A percentile compares a stretch with the other conserved stretches of the same genome.
These are phyloP conservation scores for Phragmites australis DNA, from an alignment of 176 grass and related monocot genomes.

Conservation along the genomic window DNA sequence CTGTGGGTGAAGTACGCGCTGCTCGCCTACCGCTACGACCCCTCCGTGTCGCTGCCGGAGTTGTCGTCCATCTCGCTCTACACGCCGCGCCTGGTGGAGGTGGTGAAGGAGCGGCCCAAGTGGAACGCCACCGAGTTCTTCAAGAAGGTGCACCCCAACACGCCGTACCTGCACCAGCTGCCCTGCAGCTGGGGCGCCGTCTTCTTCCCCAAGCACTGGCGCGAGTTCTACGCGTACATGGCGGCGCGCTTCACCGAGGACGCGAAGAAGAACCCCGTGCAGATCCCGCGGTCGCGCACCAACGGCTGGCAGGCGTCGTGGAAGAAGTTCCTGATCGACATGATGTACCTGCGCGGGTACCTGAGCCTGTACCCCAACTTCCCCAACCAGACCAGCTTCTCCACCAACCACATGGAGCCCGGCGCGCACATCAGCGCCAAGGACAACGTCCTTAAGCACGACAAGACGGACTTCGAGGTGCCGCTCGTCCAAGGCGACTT, in stretches of 20 bases:
- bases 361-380: constrained; percentile 91
- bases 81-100: constrained; percentile 90
- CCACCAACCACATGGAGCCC: constrained; percentile 99
- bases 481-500: constrained; percentile 82
- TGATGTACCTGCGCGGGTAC: constrained; percentile 96
- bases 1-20: constrained; percentile 95
- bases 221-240: constrained; percentile 99
- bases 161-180: constrained; percentile 92
- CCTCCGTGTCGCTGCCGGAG: constrained; percentile 66
- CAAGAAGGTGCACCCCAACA: constrained; percentile 69
- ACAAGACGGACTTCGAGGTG: constrained; percentile 80
- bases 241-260: constrained; percentile 75
- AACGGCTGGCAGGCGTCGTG: constrained; percentile 97
- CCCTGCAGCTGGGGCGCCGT: constrained; percentile 99
- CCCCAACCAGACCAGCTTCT: constrained; percentile 91
- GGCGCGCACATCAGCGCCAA: constrained; percentile 94
- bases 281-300: constrained; percentile 86
- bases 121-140: constrained; percentile 92
- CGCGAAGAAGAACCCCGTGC: constrained; percentile 84
- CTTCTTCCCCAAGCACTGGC: constrained; percentile 99
- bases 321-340: constrained; percentile 99
- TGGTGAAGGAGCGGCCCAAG: constrained; percentile 75
- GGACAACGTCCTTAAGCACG: constrained; percentile 72
- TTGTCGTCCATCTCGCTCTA: constrained; percentile 92
- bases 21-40: constrained; percentile 85